Base-by-base conservation (phyloP, 352 stramenopile genomes). In the Pythium scleroteichum region DNA sequence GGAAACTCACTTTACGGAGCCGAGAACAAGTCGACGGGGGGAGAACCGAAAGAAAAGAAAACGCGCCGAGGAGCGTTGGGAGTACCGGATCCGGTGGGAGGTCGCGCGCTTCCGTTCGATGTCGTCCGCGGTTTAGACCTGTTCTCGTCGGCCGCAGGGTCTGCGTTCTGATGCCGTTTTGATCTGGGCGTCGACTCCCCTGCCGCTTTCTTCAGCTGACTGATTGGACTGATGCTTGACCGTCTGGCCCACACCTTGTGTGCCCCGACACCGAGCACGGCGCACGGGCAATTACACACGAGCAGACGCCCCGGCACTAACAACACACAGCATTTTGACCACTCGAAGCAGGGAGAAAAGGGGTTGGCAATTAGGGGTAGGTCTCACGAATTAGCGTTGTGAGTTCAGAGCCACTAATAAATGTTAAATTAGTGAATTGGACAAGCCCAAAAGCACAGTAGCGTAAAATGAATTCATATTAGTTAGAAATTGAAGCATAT, bases 221-320 rank as follows among this genome's bases (percentile, higher is more conserved):
- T 44, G 38, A 44, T 44, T 44, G 38, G 38, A 8, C 38, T 44
- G 38, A 44, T 44, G 38, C 8, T 39, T 39, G 33, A 14, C 33
- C 14, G 33, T 39, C n/a, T n/a, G n/a, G 33, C 33, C 8, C 33
- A 39, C 8, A 22, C 10, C 20, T 49, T 19, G n/a, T 49, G 42
- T 49, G 42, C 42, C 42, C 22, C 42, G 22, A 29, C 20, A 49
- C 32, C 42, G 6, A 39, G 33, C n/a, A n/a, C n/a, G n/a, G n/a
- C n/a, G n/a, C n/a, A n/a, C n/a, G 29, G 19, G 23, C 42, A n/a
- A 38, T 52, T 39, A 52, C 45, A 52, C 23, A 23, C 45, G 32
- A 8, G 22, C 45, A 32, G 44, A 50, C 19, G 22, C 20, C 7
- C 6, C 19, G 22, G 44, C 44, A 52, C 45, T 5, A 39, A 35